Evolutionary conservation across 108 stramenopile genomes (phyloP).

Genomic region (Nitzschia putrida): DNA sequence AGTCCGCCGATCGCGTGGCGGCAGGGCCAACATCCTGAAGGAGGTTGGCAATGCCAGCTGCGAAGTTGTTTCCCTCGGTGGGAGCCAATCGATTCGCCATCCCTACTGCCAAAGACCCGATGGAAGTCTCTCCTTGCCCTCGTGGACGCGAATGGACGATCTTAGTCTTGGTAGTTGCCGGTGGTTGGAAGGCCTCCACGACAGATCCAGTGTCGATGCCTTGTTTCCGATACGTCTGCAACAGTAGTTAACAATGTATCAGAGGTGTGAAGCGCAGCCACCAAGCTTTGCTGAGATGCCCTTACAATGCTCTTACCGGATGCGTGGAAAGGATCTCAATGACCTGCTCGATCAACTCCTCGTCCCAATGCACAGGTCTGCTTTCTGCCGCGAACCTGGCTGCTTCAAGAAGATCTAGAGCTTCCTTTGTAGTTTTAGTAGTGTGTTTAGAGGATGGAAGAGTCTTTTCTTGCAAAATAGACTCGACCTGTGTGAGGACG

Average conservation of each 20-base stretch:
- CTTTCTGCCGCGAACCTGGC: constrained; percentile 12
- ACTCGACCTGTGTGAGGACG: not conserved
- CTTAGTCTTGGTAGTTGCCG: constrained; percentile 2
- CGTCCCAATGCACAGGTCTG: constrained; percentile 31
- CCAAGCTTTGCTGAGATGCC: not conserved
- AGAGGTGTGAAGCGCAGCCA: not conserved
- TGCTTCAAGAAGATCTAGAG: constrained; percentile 30
- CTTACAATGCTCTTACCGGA: constrained; percentile 28
- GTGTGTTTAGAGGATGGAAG: constrained; percentile 17
- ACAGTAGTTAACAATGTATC: not conserved
- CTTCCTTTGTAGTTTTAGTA: constrained; percentile 18
- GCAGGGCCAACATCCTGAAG: constrained; percentile 86
- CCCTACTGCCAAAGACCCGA: constrained; percentile 34
- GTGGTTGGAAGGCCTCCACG: constrained; percentile 16
- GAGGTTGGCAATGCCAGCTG: constrained; percentile 62
- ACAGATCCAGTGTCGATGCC: constrained; percentile 7
- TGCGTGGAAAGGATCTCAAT: constrained; percentile 33
- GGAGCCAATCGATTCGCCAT: constrained; percentile 40
- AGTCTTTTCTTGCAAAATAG: constrained; percentile 11
- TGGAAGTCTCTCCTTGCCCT: constrained; percentile 12
- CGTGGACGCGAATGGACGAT: constrained; percentile 19
- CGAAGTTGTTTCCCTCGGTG: constrained; percentile 42
- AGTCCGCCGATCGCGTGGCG: constrained; percentile 63
- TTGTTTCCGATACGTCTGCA: constrained; percentile 8
- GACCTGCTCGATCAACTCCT: constrained; percentile 27